A percentile compares a stretch with the other conserved stretches of the same genome.
These are phyloP conservation scores for Luvunga scandens DNA, from an alignment of 345 rosid genomes.

Conservation along the genomic window DNA sequence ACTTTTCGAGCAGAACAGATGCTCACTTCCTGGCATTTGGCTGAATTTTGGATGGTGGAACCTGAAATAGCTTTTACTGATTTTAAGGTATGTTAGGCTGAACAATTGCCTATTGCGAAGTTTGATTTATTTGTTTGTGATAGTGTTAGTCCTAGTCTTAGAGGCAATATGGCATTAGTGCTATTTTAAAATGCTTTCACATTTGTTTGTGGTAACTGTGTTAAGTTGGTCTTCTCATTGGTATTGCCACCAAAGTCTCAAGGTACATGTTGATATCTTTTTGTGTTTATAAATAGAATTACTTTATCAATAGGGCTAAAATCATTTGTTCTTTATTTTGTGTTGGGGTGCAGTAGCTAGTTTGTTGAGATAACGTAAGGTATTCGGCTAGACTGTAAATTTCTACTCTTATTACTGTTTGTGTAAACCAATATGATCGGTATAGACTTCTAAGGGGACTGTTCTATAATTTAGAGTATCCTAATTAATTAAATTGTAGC, in stretches of 20 bases:
- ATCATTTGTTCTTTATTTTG: too few species aligned
- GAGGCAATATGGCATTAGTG: background rate
- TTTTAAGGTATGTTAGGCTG: slow-evolving; percentile 49
- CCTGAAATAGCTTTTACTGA: slow-evolving; percentile 88
- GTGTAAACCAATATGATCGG: too few species aligned
- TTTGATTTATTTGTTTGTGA: background rate
- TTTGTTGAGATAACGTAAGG: too few species aligned
- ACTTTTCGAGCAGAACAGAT: slow-evolving; percentile 91
- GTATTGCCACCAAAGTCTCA: background rate
- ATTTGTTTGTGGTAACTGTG: background rate
- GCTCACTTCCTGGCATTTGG: slow-evolving; percentile 90
- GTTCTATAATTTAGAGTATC: too few species aligned
- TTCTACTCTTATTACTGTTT: too few species aligned
- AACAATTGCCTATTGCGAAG: background rate
- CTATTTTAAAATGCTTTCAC: background rate
- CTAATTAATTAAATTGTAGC: too few species aligned
- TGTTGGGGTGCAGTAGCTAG: too few species aligned
- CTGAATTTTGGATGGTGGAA: slow-evolving; percentile 99
- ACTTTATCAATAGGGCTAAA: too few species aligned
- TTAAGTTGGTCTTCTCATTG: background rate
- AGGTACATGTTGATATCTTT: background rate
- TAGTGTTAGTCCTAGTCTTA: background rate
- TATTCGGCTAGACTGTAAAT: too few species aligned
- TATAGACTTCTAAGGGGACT: too few species aligned
- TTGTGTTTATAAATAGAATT: too few species aligned